Conservation (phyloP, 1,284 basidiomycete species). For the Dichomitus squalens region DNA sequence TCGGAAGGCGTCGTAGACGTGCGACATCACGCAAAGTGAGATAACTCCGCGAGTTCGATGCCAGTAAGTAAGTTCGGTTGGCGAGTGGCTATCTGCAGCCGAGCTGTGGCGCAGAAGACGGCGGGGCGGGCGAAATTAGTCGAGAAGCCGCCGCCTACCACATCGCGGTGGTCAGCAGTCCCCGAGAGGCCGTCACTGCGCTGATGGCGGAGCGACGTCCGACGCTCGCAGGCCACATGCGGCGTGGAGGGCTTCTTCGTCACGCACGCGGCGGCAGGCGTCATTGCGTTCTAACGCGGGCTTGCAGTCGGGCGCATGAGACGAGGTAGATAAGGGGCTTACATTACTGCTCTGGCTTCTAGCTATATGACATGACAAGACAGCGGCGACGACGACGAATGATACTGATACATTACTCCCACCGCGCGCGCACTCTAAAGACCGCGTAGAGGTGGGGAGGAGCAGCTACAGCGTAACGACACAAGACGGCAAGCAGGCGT, state of each 20-base stretch:
- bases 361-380: constrained; percentile 10
- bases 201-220: not conserved
- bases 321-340: not conserved
- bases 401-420: constrained; percentile 24
- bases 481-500: constrained; percentile 2
- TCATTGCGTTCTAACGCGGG: not conserved
- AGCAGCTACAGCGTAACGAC: constrained; percentile 10
- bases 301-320: not conserved
- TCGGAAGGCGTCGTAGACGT: not conserved
- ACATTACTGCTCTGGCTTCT: constrained; percentile 19
- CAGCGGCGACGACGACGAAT: constrained; percentile 6
- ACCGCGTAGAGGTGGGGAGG: constrained; percentile 11
- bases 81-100: too few species aligned
- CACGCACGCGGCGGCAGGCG: not conserved
- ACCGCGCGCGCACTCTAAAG: constrained; percentile 13
- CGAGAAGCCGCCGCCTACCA: not conserved
- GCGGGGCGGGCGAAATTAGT: too few species aligned
- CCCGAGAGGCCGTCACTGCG: not conserved
- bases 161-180: not conserved
- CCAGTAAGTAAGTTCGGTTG: too few species aligned
- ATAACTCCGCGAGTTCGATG: too few species aligned
- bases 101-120: too few species aligned
- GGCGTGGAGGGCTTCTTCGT: not conserved
- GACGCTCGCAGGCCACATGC: too few species aligned
- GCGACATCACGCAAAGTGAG: too few species aligned